Conservation (phyloP, 441 rosid species). For the Eruca vesicaria region DNA sequence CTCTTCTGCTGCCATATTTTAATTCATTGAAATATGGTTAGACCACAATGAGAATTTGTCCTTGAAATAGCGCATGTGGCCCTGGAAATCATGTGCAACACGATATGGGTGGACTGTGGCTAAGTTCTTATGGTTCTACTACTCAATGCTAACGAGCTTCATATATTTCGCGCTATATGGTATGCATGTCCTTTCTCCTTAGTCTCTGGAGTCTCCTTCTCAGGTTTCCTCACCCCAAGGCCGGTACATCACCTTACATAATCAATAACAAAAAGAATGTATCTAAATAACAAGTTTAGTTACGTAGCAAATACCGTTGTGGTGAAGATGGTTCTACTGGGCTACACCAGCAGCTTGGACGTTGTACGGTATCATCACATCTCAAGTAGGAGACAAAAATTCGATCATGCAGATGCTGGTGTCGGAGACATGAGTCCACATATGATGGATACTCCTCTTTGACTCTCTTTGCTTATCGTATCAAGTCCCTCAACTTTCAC, state of each 20-base stretch:
- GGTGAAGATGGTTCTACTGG: slow-evolving; percentile 99
- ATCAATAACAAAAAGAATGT: too few relatives aligned
- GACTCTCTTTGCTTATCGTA: too few relatives aligned
- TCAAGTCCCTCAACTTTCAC: too few relatives aligned
- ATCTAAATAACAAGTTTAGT: not conserved
- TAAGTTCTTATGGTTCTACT: slow-evolving; percentile 67
- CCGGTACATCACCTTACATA: slow-evolving; percentile 36
- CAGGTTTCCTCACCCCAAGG: slow-evolving; percentile 71
- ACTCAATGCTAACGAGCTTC: slow-evolving; percentile 52
- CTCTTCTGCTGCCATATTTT: not conserved
- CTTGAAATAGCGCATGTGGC: not conserved
- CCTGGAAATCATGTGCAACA: slow-evolving; percentile 40
- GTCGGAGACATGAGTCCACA: not conserved
- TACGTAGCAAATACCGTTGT: slow-evolving; percentile 61
- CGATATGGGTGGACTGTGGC: slow-evolving; percentile 49
- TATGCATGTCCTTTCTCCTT: slow-evolving; percentile 72
- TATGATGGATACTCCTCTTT: slow-evolving; percentile 15
- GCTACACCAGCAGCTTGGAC: slow-evolving; percentile 82
- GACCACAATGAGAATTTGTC: not conserved
- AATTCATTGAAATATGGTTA: not conserved
- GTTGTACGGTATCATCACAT: slow-evolving; percentile 31
- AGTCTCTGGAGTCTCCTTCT: slow-evolving; percentile 86
- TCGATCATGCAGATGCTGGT: slow-evolving; percentile 39
- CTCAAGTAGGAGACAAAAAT: too few relatives aligned
- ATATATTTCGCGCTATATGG: slow-evolving; percentile 69